Base-by-base conservation (phyloP, 2,329 filamentous ascomycete genomes). In the Fusarium sp. region DNA sequence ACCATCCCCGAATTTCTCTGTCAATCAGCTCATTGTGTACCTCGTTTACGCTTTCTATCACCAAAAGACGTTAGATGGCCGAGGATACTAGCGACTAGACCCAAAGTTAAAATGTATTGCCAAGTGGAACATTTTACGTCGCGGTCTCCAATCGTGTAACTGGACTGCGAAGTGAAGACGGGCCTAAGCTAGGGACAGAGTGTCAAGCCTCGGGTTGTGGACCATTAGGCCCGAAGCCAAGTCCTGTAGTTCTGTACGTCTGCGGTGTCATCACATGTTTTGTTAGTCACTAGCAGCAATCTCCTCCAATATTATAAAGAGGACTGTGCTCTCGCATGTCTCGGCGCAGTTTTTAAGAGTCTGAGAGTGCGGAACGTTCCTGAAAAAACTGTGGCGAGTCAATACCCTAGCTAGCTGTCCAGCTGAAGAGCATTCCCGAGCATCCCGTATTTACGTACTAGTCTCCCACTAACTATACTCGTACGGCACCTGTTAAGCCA, bases 11-110 rank as follows among this genome's bases (percentile, higher is more conserved):
- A 6, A 28, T 28, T 13, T 13, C 28, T 13, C 28, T 28, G 28
- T 28, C 34, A n/a, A 37, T 60, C 58, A 60, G 55, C 34, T 34
- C 58, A 51, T 52, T 51, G 5, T 61, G 39, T 23, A 58, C 46
- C 31, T 37, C 18, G 21, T 30, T 34, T 26, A 19, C 21, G 23
- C 31, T 34, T n/a, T 12, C n/a, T 18, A 13, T 30, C 30, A 26
- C 58, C 23, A 23, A 26, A 62, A 56, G 16, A n/a, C 46, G 58
- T 42, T 55, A 53, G 43, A 48, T 11, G 26, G 14, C 2, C 4
- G 13, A 34, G 31, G 9, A 28, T 9, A 42, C 30, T 26, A 56
- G 58, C 8, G 43, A 16, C 11, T 55, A 55, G 57, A 13, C 18
- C 46, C 46, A 19, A 62, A 62, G 41, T 37, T 28, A 60, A 60